Conservation (phyloP, 78 protist genomes). For the Cavenderia fasciculata region DNA sequence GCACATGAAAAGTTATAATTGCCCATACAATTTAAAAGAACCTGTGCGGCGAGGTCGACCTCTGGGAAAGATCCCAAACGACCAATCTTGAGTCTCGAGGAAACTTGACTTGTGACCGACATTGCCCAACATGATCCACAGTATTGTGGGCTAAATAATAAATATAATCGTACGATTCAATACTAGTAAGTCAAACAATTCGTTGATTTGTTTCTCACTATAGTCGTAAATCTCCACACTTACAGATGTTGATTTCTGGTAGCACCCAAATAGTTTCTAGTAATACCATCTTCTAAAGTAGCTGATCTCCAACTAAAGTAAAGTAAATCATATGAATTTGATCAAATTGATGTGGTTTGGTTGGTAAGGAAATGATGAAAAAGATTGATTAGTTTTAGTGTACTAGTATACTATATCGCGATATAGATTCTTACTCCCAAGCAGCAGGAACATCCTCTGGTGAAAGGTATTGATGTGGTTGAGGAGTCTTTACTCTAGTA, state of each 20-base stretch:
- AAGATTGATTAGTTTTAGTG: background rate
- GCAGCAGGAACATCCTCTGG: slow-evolving; percentile 3
- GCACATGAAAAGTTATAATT: slow-evolving; percentile 84
- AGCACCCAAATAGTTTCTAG: slow-evolving; percentile 1
- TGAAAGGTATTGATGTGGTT: slow-evolving; percentile 35
- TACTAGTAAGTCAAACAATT: slow-evolving; percentile 8
- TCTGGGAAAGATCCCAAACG: slow-evolving; percentile 77
- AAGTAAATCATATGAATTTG: no score
- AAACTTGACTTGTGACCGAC: slow-evolving; percentile 40
- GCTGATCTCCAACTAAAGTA: slow-evolving; percentile 39
- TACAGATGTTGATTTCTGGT: slow-evolving; percentile 70
- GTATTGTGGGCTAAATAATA: slow-evolving; percentile 93
- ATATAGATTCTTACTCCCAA: slow-evolving; percentile 1
- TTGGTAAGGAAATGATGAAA: background rate
- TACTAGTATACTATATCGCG: background rate
- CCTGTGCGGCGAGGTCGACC: slow-evolving; percentile 86
- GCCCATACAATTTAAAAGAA: slow-evolving; percentile 90
- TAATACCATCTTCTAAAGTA: background rate
- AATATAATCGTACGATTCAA: no score
- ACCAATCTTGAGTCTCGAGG: slow-evolving; percentile 91
- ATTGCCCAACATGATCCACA: slow-evolving; percentile 59
- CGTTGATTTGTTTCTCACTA: background rate
- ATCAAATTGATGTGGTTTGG: background rate
- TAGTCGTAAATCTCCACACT: no score
- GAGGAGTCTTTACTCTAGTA: slow-evolving; percentile 32